Evolutionary conservation across 2,329 filamentous ascomycete genomes (phyloP).

Genomic region (Alternaria brassicae): DNA sequence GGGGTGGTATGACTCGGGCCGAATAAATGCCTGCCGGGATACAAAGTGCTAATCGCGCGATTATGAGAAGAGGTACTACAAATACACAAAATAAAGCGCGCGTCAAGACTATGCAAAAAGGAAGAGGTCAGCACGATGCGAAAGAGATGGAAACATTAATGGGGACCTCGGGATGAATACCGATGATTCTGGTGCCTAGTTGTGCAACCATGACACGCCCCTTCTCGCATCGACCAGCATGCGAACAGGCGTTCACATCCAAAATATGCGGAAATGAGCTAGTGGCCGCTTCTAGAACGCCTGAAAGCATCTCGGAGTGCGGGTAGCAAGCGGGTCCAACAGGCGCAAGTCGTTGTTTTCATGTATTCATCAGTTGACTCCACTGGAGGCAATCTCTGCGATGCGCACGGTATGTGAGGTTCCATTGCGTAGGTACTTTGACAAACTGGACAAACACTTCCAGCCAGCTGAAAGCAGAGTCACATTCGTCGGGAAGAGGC

Average conservation of each 20-base stretch:
- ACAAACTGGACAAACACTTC: neutral
- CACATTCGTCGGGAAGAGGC: neutral
- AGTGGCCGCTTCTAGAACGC: constrained; percentile 27
- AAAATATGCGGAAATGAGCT: constrained; percentile 20
- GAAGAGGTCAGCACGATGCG: constrained; percentile 9
- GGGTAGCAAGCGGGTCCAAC: constrained; percentile 7
- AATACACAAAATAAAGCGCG: constrained; percentile 2
- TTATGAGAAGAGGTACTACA: neutral
- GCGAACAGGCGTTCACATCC: constrained; percentile 19
- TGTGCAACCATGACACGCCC: constrained; percentile 15
- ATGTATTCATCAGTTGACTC: neutral
- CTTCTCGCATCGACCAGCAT: constrained; percentile 27
- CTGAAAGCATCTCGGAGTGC: constrained; percentile 8
- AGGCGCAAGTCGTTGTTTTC: constrained; percentile 5
- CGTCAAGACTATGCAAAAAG: constrained; percentile 2
- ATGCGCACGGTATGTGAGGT: neutral
- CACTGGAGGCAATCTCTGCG: neutral
- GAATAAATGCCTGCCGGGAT: neutral
- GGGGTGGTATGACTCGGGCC: constrained; percentile 5
- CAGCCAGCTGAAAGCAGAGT: neutral
- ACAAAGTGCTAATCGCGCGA: neutral
- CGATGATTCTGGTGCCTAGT: constrained; percentile 15
- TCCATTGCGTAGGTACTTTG: neutral
- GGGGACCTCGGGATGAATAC: constrained; percentile 16
- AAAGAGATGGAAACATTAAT: constrained; percentile 10